phyloP scores from a whole-genome alignment of 768 basidiomycete species.

The Suillus subalutaceus region DNA sequence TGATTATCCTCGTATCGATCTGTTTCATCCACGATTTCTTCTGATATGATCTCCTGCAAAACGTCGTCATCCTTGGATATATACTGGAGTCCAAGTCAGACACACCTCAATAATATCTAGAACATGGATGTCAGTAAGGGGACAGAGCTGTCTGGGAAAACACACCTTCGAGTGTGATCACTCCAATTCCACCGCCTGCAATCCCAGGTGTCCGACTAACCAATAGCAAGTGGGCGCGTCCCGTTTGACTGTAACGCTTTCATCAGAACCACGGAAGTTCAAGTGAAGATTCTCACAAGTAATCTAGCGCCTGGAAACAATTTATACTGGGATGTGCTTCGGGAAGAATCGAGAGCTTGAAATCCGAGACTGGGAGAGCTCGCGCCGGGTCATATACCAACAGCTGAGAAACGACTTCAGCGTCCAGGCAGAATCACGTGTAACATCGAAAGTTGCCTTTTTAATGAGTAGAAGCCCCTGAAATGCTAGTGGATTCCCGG shows the following conservation, averaged over 20 bases:
- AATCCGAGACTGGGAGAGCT: conserved; percentile 70
- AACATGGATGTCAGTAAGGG: background rate
- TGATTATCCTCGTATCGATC: conserved; percentile 89
- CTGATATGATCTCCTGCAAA: conserved; percentile 86
- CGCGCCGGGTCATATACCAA: conserved; percentile 88
- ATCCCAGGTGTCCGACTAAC: conserved; percentile 83
- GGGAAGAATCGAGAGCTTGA: conserved; percentile 81
- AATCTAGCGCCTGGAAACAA: conserved; percentile 93
- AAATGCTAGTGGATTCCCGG: conserved; percentile 69
- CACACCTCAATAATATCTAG: conserved; percentile 74
- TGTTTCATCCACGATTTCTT: conserved; percentile 96
- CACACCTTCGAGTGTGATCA: conserved; percentile 84
- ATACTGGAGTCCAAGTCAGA: conserved; percentile 6
- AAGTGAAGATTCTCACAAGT: conserved; percentile 58
- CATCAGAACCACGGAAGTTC: background rate
- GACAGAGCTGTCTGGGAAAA: conserved; percentile 12
- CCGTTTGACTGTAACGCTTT: conserved; percentile 70
- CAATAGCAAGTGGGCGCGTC: conserved; percentile 88
- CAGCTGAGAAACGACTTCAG: conserved; percentile 50
- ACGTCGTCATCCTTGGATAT: conserved; percentile 6
- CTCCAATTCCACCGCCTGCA: conserved; percentile 85
- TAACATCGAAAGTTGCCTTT: conserved; percentile 48
- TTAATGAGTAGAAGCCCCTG: conserved; percentile 84
- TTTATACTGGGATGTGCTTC: conserved; percentile 89
- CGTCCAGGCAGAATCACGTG: conserved; percentile 9